A percentile compares a stretch with the other conserved stretches of the same genome.
Evolutionary conservation across 1,284 basidiomycete genomes (phyloP).

Genomic region (Takashimella tepidaria): DNA sequence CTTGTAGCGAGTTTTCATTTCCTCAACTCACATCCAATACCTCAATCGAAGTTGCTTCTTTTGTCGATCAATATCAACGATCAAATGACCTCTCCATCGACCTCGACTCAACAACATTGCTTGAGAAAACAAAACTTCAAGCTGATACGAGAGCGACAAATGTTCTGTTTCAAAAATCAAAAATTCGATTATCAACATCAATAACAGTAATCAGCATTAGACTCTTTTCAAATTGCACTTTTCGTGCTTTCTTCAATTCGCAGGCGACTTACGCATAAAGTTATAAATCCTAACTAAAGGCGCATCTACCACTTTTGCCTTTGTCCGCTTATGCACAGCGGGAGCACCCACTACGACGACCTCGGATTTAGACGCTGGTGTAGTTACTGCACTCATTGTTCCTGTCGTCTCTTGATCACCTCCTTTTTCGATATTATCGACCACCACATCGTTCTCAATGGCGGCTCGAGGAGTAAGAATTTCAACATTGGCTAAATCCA

Average conservation of each 20-base stretch:
- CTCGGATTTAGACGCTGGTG: neutral
- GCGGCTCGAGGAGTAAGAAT: conserved; percentile 23
- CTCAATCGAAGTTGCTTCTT: conserved; percentile 28
- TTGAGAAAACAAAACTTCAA: conserved; percentile 37
- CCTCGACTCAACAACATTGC: conserved; percentile 32
- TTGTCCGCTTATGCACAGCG: neutral
- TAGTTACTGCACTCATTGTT: neutral
- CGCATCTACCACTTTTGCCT: conserved; percentile 24
- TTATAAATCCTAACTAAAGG: conserved; percentile 40
- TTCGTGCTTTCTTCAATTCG: neutral
- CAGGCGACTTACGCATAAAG: conserved; percentile 35
- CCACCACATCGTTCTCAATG: conserved; percentile 4
- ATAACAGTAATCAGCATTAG: neutral
- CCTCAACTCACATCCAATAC: conserved; percentile 37
- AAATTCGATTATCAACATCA: neutral
- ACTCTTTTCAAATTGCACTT: neutral
- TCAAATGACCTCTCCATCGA: conserved; percentile 32
- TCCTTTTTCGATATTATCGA: neutral
- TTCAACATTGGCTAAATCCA: conserved; percentile 39
- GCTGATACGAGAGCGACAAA: conserved; percentile 38
- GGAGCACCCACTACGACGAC: neutral
- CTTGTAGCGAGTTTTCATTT: neutral
- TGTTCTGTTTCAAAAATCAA: conserved; percentile 25
- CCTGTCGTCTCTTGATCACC: neutral
- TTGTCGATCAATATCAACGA: conserved; percentile 34